phyloP scores from a whole-genome alignment of 129 eudicot species.

The Oenanthe sinensis region DNA sequence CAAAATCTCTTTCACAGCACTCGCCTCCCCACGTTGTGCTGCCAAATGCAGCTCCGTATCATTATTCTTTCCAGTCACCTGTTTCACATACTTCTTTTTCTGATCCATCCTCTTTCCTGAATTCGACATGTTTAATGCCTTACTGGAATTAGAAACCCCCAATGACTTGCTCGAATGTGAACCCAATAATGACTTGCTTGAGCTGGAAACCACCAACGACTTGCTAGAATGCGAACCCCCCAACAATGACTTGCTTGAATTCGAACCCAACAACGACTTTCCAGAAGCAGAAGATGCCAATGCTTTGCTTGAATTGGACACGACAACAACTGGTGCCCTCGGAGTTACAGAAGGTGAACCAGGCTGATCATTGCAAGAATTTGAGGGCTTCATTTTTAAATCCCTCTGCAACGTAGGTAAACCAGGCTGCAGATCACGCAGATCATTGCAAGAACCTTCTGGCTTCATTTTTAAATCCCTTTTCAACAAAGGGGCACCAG shows the following conservation, averaged over 20 bases:
- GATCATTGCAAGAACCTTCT: background rate
- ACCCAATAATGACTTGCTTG: background rate
- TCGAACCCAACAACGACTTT: background rate
- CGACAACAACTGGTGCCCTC: slow-evolving; percentile 9
- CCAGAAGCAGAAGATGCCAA: slow-evolving; percentile 10
- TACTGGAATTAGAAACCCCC: slow-evolving; percentile 4
- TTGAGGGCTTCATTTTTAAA: background rate
- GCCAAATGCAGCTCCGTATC: slow-evolving; percentile 83
- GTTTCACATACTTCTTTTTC: slow-evolving; percentile 72
- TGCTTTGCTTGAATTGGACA: slow-evolving; percentile 12
- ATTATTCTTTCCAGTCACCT: slow-evolving; percentile 74
- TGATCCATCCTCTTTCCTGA: slow-evolving; percentile 45
- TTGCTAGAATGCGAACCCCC: background rate
- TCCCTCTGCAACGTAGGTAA: background rate
- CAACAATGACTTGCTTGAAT: slow-evolving; percentile 1
- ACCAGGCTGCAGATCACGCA: background rate
- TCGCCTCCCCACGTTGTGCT: slow-evolving; percentile 64
- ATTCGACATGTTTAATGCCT: slow-evolving; percentile 27
- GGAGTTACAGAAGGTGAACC: slow-evolving; percentile 7
- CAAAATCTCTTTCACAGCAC: slow-evolving; percentile 50
- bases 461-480: background rate
- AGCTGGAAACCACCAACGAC: background rate
- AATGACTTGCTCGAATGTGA: slow-evolving; percentile 11
- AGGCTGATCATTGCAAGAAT: background rate
- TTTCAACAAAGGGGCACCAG: background rate